These are phyloP conservation scores for Mortierella sp. DNA, from an alignment of 371 early-diverging fungal genomes.

Conservation along the genomic window DNA sequence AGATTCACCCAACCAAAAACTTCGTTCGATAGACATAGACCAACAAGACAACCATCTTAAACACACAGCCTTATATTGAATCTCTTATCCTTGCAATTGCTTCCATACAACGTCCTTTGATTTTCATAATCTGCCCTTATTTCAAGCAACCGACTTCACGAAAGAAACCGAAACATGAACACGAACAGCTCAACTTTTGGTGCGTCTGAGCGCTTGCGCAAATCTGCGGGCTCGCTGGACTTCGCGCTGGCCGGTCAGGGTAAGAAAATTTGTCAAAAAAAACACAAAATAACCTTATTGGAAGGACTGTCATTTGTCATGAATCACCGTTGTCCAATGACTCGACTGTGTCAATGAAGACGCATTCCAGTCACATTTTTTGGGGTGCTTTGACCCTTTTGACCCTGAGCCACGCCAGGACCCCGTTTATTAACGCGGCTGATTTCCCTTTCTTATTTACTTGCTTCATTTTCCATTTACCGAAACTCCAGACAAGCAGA, in stretches of 20 bases:
- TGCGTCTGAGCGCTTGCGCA: slow-evolving; percentile 26
- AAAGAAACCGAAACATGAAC: slow-evolving; percentile 11
- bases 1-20: slow-evolving; percentile 33
- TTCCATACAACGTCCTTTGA: neutral
- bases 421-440: neutral
- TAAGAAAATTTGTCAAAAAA: neutral
- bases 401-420: no score
- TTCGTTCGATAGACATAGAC: slow-evolving; percentile 34
- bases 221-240: slow-evolving; percentile 35
- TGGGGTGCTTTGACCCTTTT: neutral
- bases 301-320: neutral
- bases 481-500: slow-evolving; percentile 13
- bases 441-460: neutral
- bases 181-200: slow-evolving; percentile 8
- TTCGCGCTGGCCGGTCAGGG: slow-evolving; percentile 19
- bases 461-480: neutral
- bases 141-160: neutral
- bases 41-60: slow-evolving; percentile 31
- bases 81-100: no score
- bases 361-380: slow-evolving; percentile 5
- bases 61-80: neutral
- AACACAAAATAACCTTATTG: no score
- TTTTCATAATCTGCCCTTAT: neutral
- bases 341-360: slow-evolving; percentile 8
- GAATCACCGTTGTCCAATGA: neutral